phyloP scores from a whole-genome alignment of 371 early-diverging fungal genomes.

The Capniomyces stellatus region DNA sequence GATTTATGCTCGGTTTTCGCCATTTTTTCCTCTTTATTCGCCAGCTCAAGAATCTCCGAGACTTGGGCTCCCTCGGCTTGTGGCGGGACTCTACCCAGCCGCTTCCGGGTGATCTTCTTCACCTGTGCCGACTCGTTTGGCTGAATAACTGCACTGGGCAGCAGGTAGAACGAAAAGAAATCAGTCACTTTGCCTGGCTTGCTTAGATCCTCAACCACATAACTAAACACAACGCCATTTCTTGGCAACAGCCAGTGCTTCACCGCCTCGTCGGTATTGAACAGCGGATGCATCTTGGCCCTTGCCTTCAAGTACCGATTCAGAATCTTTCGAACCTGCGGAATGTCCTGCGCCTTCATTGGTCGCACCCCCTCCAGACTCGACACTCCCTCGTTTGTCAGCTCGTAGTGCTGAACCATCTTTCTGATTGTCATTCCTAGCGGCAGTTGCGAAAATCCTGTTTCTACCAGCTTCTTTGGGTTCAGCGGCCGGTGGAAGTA shows the following conservation, averaged over 20 bases:
- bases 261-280: conserved; percentile 66
- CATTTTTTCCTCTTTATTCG: conserved; percentile 18
- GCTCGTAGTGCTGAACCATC: conserved; percentile 48
- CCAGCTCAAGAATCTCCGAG: too few relatives aligned
- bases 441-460: conserved; percentile 66
- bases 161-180: conserved; percentile 80
- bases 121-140: too few relatives aligned
- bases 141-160: conserved; percentile 73
- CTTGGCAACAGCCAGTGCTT: conserved; percentile 79
- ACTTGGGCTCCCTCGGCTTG: too few relatives aligned
- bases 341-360: conserved; percentile 58
- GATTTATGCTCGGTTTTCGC: conserved; percentile 49
- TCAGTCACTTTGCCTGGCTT: conserved; percentile 49
- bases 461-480: conserved; percentile 84
- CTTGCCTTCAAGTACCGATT: conserved; percentile 43
- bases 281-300: conserved; percentile 51
- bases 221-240: conserved; percentile 70
- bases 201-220: conserved; percentile 67
- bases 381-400: conserved; percentile 21
- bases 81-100: too few relatives aligned
- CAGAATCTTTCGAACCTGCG: conserved; percentile 45
- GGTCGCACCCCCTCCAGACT: conserved; percentile 42
- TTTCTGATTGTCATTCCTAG: conserved; percentile 54
- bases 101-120: too few relatives aligned
- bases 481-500: conserved; percentile 90